Percentiles rank a stretch among this genome's conserved stretches.
These are phyloP conservation scores for Annulohypoxylon stygium DNA, from an alignment of 495 filamentous ascomycete genomes.

Conservation along the genomic window DNA sequence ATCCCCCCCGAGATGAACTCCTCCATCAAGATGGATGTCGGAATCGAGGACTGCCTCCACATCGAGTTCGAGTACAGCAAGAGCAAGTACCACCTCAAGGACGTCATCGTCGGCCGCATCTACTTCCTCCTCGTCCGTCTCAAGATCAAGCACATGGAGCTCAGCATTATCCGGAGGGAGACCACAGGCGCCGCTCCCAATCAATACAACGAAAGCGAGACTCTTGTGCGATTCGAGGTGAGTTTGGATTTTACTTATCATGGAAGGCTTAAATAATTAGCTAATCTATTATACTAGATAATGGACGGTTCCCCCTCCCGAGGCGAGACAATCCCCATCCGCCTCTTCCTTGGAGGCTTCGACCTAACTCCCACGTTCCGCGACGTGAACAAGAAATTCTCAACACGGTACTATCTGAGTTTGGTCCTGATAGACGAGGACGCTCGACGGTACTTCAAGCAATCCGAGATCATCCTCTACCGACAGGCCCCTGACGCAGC, in stretches of 20 bases:
- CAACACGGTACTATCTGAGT: slow-evolving; percentile 96
- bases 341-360: slow-evolving; percentile 97
- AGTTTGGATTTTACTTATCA: slow-evolving; percentile 36
- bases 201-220: slow-evolving; percentile 99
- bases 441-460: slow-evolving; percentile 97
- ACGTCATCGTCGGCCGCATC: slow-evolving; percentile 98
- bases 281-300: slow-evolving; percentile 69
- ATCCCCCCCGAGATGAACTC: slow-evolving; percentile 98
- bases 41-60: slow-evolving; percentile 98
- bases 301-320: slow-evolving; percentile 98
- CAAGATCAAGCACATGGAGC: slow-evolving; percentile 99
- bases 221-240: slow-evolving; percentile 96
- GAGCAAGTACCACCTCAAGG: slow-evolving; percentile 98
- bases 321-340: slow-evolving; percentile 98
- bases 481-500: slow-evolving; percentile 86
- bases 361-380: slow-evolving; percentile 98
- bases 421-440: slow-evolving; percentile 98
- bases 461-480: slow-evolving; percentile 98
- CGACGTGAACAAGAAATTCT: slow-evolving; percentile 99
- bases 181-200: slow-evolving; percentile 99
- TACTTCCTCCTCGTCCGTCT: slow-evolving; percentile 97
- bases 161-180: slow-evolving; percentile 96
- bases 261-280: background rate
- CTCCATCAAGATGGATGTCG: slow-evolving; percentile 99
- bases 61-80: slow-evolving; percentile 99